Evolutionary conservation across 805 yeast species (phyloP).

Genomic region (Clavispora santaluciae): DNA sequence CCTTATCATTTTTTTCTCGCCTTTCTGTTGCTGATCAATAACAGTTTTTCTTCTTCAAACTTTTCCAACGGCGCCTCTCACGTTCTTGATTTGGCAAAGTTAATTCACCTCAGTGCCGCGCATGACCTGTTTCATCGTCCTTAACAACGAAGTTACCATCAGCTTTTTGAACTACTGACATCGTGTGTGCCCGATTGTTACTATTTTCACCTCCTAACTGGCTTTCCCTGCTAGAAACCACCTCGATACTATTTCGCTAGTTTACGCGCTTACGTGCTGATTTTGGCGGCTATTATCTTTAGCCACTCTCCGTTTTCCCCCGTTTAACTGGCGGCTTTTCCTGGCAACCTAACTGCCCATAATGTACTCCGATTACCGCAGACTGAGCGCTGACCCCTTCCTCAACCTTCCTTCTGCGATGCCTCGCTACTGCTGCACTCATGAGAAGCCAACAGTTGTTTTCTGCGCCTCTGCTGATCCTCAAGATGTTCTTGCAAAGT

Average conservation of each 20-base stretch:
- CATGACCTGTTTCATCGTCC: constrained; percentile 14
- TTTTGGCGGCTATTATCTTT: background rate
- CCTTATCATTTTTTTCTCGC: background rate
- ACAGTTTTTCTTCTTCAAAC: background rate
- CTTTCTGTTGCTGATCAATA: background rate
- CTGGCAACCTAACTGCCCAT: background rate
- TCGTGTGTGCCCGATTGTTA: constrained; percentile 5
- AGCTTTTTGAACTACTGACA: constrained; percentile 18
- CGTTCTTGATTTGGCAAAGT: background rate
- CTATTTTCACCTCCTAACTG: background rate
- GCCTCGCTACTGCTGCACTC: background rate
- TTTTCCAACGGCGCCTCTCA: background rate
- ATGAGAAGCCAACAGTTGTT: background rate
- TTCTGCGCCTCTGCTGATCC: background rate
- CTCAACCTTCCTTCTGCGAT: background rate
- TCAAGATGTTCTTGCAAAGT: background rate
- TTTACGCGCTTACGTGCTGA: background rate
- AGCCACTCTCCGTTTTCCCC: background rate
- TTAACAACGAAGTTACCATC: constrained; percentile 16
- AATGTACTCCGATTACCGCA: background rate
- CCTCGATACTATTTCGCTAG: background rate
- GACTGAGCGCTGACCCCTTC: background rate
- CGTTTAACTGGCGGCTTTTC: background rate
- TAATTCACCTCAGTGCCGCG: constrained; percentile 4
- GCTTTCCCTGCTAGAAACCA: background rate